Percentiles rank a stretch among this genome's conserved stretches.
phyloP scores from a whole-genome alignment of 306 rosid genomes.

The Inga oerstediana region DNA sequence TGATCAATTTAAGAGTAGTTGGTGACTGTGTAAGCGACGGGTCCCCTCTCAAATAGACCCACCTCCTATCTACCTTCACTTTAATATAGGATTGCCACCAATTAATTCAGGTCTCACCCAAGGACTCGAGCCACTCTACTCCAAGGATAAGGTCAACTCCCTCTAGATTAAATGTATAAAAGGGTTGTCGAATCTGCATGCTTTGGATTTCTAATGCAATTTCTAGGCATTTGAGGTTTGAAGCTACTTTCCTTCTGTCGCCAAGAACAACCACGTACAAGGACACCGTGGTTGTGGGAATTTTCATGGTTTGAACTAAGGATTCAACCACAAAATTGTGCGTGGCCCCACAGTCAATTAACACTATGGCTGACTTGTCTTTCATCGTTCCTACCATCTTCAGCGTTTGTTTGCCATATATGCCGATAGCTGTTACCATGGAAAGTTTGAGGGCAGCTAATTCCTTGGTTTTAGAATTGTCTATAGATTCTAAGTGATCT shows the following conservation, averaged over 20 bases:
- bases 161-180: no score
- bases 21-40: no score
- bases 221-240: not conserved
- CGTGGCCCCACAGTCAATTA: not conserved
- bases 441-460: not conserved
- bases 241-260: accelerated
- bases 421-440: accelerated
- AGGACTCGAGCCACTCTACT: no score
- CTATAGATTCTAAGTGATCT: accelerated
- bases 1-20: no score
- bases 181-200: no score
- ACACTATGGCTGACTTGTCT: accelerated
- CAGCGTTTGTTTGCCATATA: not conserved
- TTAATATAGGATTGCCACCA: no score
- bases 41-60: no score
- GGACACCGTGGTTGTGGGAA: accelerated
- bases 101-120: no score
- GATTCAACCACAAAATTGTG: not conserved
- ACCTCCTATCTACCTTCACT: not conserved
- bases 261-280: accelerated
- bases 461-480: accelerated
- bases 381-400: not conserved
- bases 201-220: accelerated
- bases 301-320: accelerated
- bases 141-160: no score